phyloP scores from a whole-genome alignment of 306 rosid species.

The Inga oerstediana region DNA sequence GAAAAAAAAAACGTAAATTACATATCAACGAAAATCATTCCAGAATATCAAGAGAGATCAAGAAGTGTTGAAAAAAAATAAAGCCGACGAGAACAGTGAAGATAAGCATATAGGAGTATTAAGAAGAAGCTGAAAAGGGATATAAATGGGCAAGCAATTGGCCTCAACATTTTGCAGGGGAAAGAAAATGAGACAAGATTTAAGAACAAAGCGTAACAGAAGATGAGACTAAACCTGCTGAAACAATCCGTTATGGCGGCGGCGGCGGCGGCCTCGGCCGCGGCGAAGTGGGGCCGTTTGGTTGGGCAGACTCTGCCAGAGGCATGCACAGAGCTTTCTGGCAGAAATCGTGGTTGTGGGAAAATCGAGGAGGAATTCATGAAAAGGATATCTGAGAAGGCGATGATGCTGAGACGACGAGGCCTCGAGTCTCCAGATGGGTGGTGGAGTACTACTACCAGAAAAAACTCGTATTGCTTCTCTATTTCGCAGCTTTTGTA shows the following conservation, averaged over 20 bases:
- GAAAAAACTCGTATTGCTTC: not conserved
- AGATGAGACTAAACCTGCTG: constrained; percentile 40
- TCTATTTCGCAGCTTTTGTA: constrained; percentile 45
- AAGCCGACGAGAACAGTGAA: not conserved
- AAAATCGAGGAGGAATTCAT: constrained; percentile 62
- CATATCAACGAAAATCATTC: not conserved
- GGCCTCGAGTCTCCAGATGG: constrained; percentile 70
- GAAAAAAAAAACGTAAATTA: not conserved
- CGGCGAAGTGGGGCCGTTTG: constrained; percentile 32
- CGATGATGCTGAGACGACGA: constrained; percentile 24
- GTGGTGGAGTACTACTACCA: constrained; percentile 59
- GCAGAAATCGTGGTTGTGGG: constrained; percentile 55
- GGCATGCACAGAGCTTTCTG: constrained; percentile 69
- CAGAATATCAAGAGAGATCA: not conserved
- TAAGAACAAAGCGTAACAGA: not conserved
- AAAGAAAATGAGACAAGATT: not conserved
- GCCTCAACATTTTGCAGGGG: not conserved
- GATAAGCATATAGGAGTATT: not conserved
- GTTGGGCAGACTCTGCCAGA: constrained; percentile 70
- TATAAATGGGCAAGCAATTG: not conserved
- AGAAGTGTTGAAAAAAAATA: not conserved
- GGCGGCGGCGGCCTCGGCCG: constrained; percentile 30
- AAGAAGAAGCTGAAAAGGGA: not conserved
- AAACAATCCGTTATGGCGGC: constrained; percentile 16
- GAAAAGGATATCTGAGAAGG: constrained; percentile 12